Base-by-base conservation (phyloP, 495 filamentous ascomycete species). In the Astrothelium subdiscretum region DNA sequence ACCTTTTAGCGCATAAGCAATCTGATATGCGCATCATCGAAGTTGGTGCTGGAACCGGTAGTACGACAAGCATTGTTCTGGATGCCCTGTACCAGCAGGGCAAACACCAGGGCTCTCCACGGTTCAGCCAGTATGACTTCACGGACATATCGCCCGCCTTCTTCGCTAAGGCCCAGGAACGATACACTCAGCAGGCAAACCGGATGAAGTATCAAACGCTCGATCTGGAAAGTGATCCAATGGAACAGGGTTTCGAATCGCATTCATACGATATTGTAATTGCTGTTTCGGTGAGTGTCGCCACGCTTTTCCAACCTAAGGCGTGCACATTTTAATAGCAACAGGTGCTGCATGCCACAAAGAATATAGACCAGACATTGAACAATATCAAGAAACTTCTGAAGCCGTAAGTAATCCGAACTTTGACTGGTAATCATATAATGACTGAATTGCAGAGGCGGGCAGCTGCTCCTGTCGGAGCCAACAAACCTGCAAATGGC, bases 171-270 rank as follows among this genome's bases (percentile, higher is more conserved):
- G 65, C 65, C 13, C 24, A 57, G 40, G 59, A 59, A 11, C 44
- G 62, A 31, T 67, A 67, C 57, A n/a, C 2, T 20, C 54, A 59
- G 29, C 29, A 43, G 3, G 54, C 26, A 29, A 26, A n/a, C n/a
- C n/a, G 62, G 11, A 57, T 67, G 31, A 27, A 58, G 3, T 69
- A 59, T 38, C 31, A 60, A 10, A 59, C 20, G 32, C 57, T 69
- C 0, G 61, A 69, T 59, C 59, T 67, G 20, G 62, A 67, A 48
- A 54, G 59, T 8, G 68, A 69, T 52, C 68, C 68, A 1, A n/a
- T 20, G 8, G 58, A 27, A 2, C 68, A 69, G 61, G 65, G 65
- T 2, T 67, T 65, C 40, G 62, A 65, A 38, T 4, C 15, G 3
- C 60, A 29, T 18, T 42, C 32, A 5, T 69, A 65, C 59, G 68